Percentiles rank a stretch among this genome's conserved stretches.
Conservation (phyloP, 306 rosid species). For the Prinsepia uniflora region DNA sequence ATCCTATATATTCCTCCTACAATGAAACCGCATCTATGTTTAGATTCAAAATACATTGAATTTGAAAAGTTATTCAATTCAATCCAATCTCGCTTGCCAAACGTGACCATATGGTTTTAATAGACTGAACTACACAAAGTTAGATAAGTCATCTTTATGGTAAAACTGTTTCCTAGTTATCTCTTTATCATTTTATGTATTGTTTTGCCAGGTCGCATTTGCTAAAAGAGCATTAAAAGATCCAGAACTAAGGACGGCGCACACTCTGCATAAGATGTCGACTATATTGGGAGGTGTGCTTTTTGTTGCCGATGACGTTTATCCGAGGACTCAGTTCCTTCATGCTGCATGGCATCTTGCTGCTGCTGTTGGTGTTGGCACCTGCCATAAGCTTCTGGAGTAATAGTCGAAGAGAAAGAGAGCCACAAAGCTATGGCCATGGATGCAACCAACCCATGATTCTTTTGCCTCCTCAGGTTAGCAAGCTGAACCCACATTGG, state of each 20-base stretch:
- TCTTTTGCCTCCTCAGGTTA: neutral
- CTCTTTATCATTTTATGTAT: neutral
- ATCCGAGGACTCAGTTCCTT: conserved; percentile 73
- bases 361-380: conserved; percentile 87
- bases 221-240: conserved; percentile 84
- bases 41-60: too few relatives aligned
- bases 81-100: too few relatives aligned
- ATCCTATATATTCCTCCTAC: too few relatives aligned
- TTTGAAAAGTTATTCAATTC: too few relatives aligned
- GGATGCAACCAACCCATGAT: neutral
- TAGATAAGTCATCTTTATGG: neutral
- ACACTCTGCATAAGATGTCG: conserved; percentile 85
- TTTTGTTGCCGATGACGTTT: conserved; percentile 78
- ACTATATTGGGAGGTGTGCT: conserved; percentile 68
- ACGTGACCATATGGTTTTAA: too few relatives aligned
- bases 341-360: conserved; percentile 99
- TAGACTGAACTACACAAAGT: too few relatives aligned
- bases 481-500: neutral
- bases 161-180: neutral
- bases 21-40: too few relatives aligned
- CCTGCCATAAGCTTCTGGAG: conserved; percentile 94
- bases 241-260: conserved; percentile 75
- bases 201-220: conserved; percentile 61
- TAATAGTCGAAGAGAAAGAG: conserved; percentile 15
- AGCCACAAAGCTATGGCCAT: neutral